Percentiles rank a stretch among this genome's conserved stretches.
Evolutionary conservation across 805 yeast genomes (phyloP).

Genomic region (Monosporozyma unispora): DNA sequence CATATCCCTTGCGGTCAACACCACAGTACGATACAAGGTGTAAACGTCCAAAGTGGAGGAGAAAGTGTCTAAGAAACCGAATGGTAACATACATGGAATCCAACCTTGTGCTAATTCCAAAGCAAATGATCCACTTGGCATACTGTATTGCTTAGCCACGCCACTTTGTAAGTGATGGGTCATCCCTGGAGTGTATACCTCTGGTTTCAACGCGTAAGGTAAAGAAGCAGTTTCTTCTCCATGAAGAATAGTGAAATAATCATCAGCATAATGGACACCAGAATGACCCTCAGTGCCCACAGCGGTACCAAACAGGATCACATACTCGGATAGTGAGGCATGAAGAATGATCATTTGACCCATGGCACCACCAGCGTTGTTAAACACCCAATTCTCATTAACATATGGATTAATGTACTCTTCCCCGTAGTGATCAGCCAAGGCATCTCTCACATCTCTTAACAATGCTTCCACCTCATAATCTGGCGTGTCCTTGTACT

Average conservation of each 20-base stretch:
- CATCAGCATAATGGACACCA: slow-evolving; percentile 95
- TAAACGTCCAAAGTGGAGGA: slow-evolving; percentile 72
- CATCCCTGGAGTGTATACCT: slow-evolving; percentile 79
- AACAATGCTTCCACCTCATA: slow-evolving; percentile 46
- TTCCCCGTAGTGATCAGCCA: slow-evolving; percentile 63
- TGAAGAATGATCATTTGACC: slow-evolving; percentile 91
- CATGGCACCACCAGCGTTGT: slow-evolving; percentile 99
- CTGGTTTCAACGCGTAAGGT: slow-evolving; percentile 55
- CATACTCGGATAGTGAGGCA: slow-evolving; percentile 87
- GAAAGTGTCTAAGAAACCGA: slow-evolving; percentile 76
- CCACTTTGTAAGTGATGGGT: slow-evolving; percentile 75
- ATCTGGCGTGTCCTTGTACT: slow-evolving; percentile 24
- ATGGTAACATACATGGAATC: slow-evolving; percentile 97
- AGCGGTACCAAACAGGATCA: slow-evolving; percentile 89
- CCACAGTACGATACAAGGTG: slow-evolving; percentile 60
- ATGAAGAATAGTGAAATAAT: slow-evolving; percentile 80
- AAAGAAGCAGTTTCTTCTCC: slow-evolving; percentile 72
- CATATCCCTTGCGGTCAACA: slow-evolving; percentile 76
- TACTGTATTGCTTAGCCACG: slow-evolving; percentile 68
- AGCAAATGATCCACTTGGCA: slow-evolving; percentile 80
- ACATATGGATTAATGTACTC: slow-evolving; percentile 61
- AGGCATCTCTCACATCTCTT: slow-evolving; percentile 46
- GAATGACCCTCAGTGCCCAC: slow-evolving; percentile 94
- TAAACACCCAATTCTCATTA: slow-evolving; percentile 85
- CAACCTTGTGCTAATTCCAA: slow-evolving; percentile 96